phyloP scores from a whole-genome alignment of 345 rosid genomes.

The Acer negundo region DNA sequence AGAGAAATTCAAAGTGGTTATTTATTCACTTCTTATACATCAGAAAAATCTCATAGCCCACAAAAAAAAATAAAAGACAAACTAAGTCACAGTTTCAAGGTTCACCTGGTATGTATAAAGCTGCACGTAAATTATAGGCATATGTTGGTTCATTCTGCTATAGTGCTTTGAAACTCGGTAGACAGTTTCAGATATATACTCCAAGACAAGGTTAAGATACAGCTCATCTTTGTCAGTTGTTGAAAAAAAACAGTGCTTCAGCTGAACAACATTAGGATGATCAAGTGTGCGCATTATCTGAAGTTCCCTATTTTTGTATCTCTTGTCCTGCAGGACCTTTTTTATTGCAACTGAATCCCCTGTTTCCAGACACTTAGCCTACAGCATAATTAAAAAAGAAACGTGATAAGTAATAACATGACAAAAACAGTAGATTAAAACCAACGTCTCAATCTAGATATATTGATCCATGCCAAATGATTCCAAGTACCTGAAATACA shows the following conservation, averaged over 20 bases:
- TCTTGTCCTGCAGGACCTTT: constrained; percentile 92
- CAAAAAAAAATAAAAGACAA: neutral
- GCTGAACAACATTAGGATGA: constrained; percentile 82
- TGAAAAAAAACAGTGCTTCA: constrained; percentile 92
- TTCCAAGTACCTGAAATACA: constrained; percentile 70
- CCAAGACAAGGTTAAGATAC: constrained; percentile 93
- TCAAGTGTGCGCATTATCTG: constrained; percentile 87
- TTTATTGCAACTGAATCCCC: constrained; percentile 89
- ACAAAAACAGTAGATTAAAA: neutral
- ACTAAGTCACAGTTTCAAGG: constrained; percentile 1
- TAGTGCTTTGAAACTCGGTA: constrained; percentile 82
- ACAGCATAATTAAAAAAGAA: constrained; percentile 14
- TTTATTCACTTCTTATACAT: neutral
- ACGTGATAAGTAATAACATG: constrained; percentile 1
- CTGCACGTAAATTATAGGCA: constrained; percentile 79
- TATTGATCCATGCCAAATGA: neutral
- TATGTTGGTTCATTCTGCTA: constrained; percentile 55
- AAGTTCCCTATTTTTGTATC: constrained; percentile 98
- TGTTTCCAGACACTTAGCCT: constrained; percentile 88
- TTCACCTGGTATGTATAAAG: constrained; percentile 75
- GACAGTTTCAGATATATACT: constrained; percentile 88
- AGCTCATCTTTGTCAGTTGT: constrained; percentile 88
- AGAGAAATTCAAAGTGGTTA: neutral
- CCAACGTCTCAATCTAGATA: neutral
- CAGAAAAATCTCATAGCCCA: constrained; percentile 4